These are phyloP conservation scores for Scedosporium apiospermum DNA, from an alignment of 2,329 filamentous ascomycete genomes.

Conservation along the genomic window DNA sequence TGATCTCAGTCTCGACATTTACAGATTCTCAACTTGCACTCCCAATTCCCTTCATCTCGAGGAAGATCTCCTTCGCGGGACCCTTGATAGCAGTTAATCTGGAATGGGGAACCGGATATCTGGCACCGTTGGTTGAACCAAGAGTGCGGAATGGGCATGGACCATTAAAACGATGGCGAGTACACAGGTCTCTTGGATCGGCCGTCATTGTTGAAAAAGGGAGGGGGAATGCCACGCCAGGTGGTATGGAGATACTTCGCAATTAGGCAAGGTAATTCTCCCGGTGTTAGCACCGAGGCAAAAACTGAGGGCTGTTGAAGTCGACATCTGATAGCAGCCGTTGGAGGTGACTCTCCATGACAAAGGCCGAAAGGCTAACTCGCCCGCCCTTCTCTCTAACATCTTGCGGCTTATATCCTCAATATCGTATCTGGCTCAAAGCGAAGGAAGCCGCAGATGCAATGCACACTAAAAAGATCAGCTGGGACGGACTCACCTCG, in stretches of 20 bases:
- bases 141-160: too few species aligned
- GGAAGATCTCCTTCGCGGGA: too few species aligned
- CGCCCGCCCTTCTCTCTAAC: neutral
- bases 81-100: too few species aligned
- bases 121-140: too few species aligned
- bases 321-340: neutral
- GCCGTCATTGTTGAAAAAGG: neutral
- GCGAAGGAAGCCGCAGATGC: neutral
- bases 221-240: neutral
- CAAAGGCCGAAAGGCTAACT: too few species aligned
- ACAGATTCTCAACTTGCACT: too few species aligned
- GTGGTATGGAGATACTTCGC: neutral
- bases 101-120: too few species aligned
- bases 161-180: too few species aligned
- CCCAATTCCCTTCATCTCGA: too few species aligned
- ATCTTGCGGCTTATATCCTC: neutral
- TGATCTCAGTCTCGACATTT: too few species aligned
- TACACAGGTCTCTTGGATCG: neutral
- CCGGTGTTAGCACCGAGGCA: neutral
- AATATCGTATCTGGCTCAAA: neutral
- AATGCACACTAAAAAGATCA: neutral
- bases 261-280: neutral
- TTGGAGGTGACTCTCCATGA: neutral
- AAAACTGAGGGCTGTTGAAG: neutral
- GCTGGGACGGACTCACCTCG: neutral